Base-by-base conservation (phyloP, 2,329 filamentous ascomycete genomes). In the Verticillium tricorpus region DNA sequence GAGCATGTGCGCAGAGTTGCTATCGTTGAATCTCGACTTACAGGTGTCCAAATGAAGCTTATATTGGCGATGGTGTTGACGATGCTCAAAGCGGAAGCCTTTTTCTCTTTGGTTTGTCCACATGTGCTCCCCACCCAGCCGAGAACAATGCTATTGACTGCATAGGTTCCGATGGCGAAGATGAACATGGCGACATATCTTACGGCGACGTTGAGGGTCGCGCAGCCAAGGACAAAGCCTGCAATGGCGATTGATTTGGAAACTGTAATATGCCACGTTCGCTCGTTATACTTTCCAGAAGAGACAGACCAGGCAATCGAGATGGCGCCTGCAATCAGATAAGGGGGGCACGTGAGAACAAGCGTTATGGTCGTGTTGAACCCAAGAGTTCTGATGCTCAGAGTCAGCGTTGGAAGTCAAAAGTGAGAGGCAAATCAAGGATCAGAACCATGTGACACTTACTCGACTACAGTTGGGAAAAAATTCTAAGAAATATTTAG, bases 301-400 rank as follows among this genome's bases (percentile, higher is more conserved):
- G 57, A 58, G 63, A 63, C 66, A 8, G 67, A 58, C 1, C 61
- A 55, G 15, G 14, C 58, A 0, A 57, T 57, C 17, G 62, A 57
- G 32, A 19, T 35, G 57, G 50, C 28, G 19, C 50, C 40, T 12
- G 57, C 55, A 15, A 62, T 57, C 14, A 62, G 32, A 31, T 68
- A 73, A 0, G 72, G 72, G 9, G 72, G 72, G 0, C 71, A 68
- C 5, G 70, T 72, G 25, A 74, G 67, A 1, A 74, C 63, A 37
- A 73, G 56, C 7, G 56, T 35, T 9, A 40, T 32, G 5, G 35
- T 57, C 5, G 59, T 59, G 35, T 60, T 62, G 31, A 50, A 60
- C 14, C 62, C 62, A 11, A 65, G 58, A 1, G 58, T 57, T 1
- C 31, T 35, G 14, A 14, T 35, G 34, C 9, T 3, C 14, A 9